phyloP scores from a whole-genome alignment of 1,284 basidiomycete genomes.

The Pseudozyma hubeiensis region DNA sequence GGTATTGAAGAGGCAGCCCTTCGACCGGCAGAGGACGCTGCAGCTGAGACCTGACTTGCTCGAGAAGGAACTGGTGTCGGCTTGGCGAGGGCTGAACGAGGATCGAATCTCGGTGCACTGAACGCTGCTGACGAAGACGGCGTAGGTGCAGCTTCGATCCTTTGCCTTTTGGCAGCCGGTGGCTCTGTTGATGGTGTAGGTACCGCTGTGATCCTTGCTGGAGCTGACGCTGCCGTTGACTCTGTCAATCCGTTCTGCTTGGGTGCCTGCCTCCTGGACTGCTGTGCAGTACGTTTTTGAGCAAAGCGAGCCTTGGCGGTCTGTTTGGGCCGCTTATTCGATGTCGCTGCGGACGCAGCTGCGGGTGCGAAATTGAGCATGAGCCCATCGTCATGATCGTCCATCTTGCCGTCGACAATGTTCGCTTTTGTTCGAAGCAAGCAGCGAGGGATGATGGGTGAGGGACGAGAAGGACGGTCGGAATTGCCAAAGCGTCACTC shows the following conservation, averaged over 20 bases:
- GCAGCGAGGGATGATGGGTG: not conserved
- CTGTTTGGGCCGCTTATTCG: slow-evolving; percentile 35
- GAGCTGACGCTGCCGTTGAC: slow-evolving; percentile 1
- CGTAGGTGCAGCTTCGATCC: slow-evolving; percentile 18
- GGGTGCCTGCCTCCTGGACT: slow-evolving; percentile 23
- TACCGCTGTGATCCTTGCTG: not conserved
- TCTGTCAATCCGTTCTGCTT: slow-evolving; percentile 2
- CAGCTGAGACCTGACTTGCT: not conserved
- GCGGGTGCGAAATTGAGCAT: slow-evolving; percentile 64
- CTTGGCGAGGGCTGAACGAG: slow-evolving; percentile 16
- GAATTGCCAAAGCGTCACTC: not conserved
- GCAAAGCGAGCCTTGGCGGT: slow-evolving; percentile 43
- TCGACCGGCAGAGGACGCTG: not conserved
- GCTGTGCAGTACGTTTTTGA: slow-evolving; percentile 35
- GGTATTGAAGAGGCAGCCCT: slow-evolving; percentile 12
- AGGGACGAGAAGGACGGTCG: too few relatives aligned
- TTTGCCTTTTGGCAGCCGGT: slow-evolving; percentile 22
- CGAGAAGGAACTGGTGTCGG: slow-evolving; percentile 1
- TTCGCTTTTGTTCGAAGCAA: not conserved
- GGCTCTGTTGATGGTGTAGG: slow-evolving; percentile 5
- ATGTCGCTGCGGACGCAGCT: slow-evolving; percentile 20
- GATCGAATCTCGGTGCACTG: slow-evolving; percentile 26
- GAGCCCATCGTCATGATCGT: slow-evolving; percentile 63
- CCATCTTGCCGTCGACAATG: slow-evolving; percentile 34
- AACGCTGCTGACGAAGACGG: slow-evolving; percentile 7